Conservation (phyloP, 495 filamentous ascomycete genomes). For the Aspergillus asperescens region DNA sequence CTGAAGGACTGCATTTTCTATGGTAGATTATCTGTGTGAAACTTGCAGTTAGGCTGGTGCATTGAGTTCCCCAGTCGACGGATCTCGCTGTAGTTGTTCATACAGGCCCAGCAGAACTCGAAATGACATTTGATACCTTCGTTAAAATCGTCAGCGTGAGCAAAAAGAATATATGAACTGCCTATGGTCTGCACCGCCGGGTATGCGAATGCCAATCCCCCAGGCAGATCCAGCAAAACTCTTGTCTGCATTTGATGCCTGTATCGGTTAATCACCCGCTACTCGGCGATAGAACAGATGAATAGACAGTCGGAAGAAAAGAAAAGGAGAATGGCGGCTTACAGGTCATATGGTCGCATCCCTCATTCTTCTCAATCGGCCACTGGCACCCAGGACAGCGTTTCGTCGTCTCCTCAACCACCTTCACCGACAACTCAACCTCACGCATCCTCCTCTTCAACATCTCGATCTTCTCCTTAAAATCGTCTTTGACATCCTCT, state of each 20-base stretch:
- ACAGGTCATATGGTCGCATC: slow-evolving; percentile 17
- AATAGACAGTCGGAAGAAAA: not conserved
- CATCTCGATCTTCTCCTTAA: slow-evolving; percentile 4
- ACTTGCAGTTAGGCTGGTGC: slow-evolving; percentile 9
- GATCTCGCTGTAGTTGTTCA: slow-evolving; percentile 12
- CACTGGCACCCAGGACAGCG: slow-evolving; percentile 11
- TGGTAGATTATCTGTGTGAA: slow-evolving; percentile 14
- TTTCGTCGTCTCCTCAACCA: slow-evolving; percentile 10
- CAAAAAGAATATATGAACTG: not conserved
- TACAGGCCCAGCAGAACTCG: slow-evolving; percentile 11
- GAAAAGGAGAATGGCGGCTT: not conserved
- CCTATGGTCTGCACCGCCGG: slow-evolving; percentile 1
- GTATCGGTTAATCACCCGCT: slow-evolving; percentile 5
- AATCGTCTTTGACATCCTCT: slow-evolving; percentile 3
- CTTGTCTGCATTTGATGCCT: slow-evolving; percentile 11
- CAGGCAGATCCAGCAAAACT: slow-evolving; percentile 12
- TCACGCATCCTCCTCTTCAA: slow-evolving; percentile 6
- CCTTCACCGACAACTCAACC: slow-evolving; percentile 2
- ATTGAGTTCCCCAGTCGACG: slow-evolving; percentile 9
- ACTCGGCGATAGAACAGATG: not conserved
- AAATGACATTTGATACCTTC: slow-evolving; percentile 14
- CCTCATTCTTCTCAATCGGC: slow-evolving; percentile 15
- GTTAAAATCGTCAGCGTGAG: not conserved
- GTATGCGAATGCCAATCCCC: slow-evolving; percentile 6
- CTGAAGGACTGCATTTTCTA: not conserved